Percentiles rank a stretch among this genome's conserved stretches.
Conservation (phyloP, 371 early-diverging fungal genomes). For the Mucor racemosus region DNA sequence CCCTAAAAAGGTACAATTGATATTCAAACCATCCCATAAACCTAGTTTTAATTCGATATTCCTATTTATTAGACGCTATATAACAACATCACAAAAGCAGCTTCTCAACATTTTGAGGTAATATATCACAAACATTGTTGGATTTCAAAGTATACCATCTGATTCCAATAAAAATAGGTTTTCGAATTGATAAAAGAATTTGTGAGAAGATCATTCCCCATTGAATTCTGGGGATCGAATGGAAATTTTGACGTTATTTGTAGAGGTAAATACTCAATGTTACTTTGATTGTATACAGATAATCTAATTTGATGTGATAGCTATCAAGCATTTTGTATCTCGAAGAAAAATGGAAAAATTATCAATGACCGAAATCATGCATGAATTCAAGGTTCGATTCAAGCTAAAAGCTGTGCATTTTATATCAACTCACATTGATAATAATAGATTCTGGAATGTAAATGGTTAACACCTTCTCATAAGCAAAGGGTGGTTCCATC, state of each 20-base stretch:
- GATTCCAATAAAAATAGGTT: neutral
- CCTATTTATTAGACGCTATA: neutral
- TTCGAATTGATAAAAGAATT: constrained; percentile 12
- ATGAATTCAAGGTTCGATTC: constrained; percentile 57
- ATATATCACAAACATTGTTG: neutral
- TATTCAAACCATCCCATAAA: neutral
- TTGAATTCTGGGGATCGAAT: constrained; percentile 55
- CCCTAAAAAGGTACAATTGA: neutral
- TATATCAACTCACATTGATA: neutral
- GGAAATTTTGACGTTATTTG: constrained; percentile 51
- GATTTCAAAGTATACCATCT: neutral
- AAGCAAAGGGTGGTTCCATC: constrained; percentile 26
- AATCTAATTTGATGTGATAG: constrained; percentile 26
- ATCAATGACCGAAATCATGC: constrained; percentile 61
- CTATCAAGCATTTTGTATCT: constrained; percentile 49
- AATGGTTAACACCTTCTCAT: constrained; percentile 14
- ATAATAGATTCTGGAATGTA: constrained; percentile 10
- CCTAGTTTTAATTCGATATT: neutral
- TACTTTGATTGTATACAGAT: neutral
- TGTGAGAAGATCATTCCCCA: constrained; percentile 53
- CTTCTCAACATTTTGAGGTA: neutral
- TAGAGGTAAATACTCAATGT: constrained; percentile 37
- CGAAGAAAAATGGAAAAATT: constrained; percentile 65
- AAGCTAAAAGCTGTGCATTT: no score
- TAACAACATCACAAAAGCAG: neutral